Evolutionary conservation across 2,329 filamentous ascomycete genomes (phyloP), one percentile per base, ranked within the genome.

Genomic region (Geosmithia flava): DNA sequence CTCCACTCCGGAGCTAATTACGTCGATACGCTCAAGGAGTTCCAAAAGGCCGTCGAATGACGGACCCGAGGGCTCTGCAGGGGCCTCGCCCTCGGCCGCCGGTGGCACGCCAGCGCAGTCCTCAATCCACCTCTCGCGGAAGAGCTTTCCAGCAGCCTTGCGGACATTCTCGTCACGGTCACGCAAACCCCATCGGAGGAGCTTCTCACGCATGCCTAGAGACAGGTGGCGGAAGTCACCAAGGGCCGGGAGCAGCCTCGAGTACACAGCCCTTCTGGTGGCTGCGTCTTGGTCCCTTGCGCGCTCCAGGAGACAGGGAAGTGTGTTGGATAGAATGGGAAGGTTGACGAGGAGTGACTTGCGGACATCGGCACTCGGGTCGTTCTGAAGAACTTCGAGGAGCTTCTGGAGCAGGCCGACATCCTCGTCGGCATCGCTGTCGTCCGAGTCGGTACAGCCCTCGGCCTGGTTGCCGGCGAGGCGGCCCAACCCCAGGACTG

Each of bases 51-150:
- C 89, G n/a, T 91, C 83, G 10, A 93, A 76, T 51, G 75, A 91
- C 0, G 86, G 85, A 1, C 75, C 74, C 1, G 77, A 74, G 6
- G 77, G 67, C 50, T 80, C 74, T 16, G 67, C 67, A 5, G 75
- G 72, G 45, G 75, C 74, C 29, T 76, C 76, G 10, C 75, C 49
- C 40, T 79, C 78, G 17, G 73, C 71, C 45, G 78, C 76, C 39
- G 81, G 76, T 7, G 74, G 70, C 1, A 77, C 72, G 2, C 83
- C 83, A 6, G 86, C 89, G 57, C 90, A 96, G 59, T 97, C 88
- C 60, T 97, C 91, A 52, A 98, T 91, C 93, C 93, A 98, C n/a
- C 88, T 80, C 59, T 96, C 90, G 52, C 85, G 81, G 68, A 98
- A 98, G 7, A 97, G 72, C 44, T 87, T 83, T 7, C 86, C 88